A percentile compares a stretch with the other conserved stretches of the same genome.
These are phyloP conservation scores for Penicillium steckii DNA, from an alignment of 495 filamentous ascomycete genomes.

Conservation along the genomic window DNA sequence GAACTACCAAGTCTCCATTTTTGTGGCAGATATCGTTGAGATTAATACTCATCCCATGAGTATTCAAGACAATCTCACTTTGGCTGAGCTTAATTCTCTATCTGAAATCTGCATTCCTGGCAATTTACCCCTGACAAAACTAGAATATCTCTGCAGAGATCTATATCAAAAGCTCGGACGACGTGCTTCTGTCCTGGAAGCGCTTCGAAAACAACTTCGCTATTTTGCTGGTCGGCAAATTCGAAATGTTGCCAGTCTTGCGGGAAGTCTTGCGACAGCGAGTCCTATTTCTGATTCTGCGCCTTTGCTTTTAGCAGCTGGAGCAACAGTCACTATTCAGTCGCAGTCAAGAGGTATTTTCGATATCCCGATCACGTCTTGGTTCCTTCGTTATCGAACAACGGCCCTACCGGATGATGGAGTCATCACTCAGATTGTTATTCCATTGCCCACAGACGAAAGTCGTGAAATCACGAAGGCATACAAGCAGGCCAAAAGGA, in stretches of 20 bases:
- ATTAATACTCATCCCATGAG: background rate
- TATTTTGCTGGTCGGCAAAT: background rate
- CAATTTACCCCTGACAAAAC: background rate
- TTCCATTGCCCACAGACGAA: background rate
- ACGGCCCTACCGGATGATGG: background rate
- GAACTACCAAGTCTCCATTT: background rate
- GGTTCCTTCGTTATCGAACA: background rate
- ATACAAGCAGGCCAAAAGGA: background rate
- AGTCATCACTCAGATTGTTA: background rate
- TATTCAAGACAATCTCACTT: background rate
- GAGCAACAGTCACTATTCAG: background rate
- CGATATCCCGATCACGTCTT: background rate
- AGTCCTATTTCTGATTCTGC: background rate
- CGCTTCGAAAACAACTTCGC: background rate
- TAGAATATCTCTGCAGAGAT: background rate
- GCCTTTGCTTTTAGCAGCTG: background rate
- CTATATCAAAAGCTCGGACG: background rate
- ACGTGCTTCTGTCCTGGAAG: background rate
- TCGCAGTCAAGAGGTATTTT: background rate
- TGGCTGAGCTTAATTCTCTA: background rate
- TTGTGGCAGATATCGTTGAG: background rate
- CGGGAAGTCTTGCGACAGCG: background rate
- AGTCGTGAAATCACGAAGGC: background rate
- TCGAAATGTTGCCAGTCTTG: background rate
- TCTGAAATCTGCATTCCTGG: background rate